phyloP scores from a whole-genome alignment of 345 rosid genomes.

The Rhodamnia rubescens region DNA sequence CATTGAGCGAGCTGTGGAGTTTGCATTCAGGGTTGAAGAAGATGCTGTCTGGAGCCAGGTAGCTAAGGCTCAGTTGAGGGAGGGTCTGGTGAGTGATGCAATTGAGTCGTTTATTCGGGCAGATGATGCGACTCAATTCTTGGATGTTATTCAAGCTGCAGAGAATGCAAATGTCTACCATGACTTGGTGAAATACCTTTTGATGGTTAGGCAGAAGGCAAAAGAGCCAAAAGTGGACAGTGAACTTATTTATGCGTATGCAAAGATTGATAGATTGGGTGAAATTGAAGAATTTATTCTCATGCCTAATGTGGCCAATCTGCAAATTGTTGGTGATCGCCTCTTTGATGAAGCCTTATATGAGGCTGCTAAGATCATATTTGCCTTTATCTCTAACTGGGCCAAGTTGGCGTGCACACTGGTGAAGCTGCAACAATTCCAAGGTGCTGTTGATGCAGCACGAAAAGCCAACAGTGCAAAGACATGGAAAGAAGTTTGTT shows the following conservation, averaged over 20 bases:
- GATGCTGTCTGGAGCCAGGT: conserved; percentile 98
- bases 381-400: conserved; percentile 96
- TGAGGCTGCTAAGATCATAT: conserved; percentile 94
- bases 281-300: conserved; percentile 96
- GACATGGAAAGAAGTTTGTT: conserved; percentile 99
- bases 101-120: conserved; percentile 96
- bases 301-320: conserved; percentile 97
- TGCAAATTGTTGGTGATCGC: conserved; percentile 91
- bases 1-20: conserved; percentile 71
- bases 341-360: conserved; percentile 75
- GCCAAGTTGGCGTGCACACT: conserved; percentile 92
- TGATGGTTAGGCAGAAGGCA: conserved; percentile 96
- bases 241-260: conserved; percentile 93
- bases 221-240: conserved; percentile 94
- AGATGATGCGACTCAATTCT: conserved; percentile 35
- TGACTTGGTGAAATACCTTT: conserved; percentile 88
- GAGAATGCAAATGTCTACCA: conserved; percentile 61
- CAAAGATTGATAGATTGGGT: conserved; percentile 83
- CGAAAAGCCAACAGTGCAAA: conserved; percentile 97
- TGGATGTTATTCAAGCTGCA: conserved; percentile 34
- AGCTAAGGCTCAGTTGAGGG: conserved; percentile 86
- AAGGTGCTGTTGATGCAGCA: conserved; percentile 99
- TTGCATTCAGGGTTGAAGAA: conserved; percentile 96
- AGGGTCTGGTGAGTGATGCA: conserved; percentile 94
- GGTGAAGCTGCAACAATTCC: conserved; percentile 90